Base-by-base conservation (phyloP, 1,284 basidiomycete genomes). In the Apiotrichum sp. region DNA sequence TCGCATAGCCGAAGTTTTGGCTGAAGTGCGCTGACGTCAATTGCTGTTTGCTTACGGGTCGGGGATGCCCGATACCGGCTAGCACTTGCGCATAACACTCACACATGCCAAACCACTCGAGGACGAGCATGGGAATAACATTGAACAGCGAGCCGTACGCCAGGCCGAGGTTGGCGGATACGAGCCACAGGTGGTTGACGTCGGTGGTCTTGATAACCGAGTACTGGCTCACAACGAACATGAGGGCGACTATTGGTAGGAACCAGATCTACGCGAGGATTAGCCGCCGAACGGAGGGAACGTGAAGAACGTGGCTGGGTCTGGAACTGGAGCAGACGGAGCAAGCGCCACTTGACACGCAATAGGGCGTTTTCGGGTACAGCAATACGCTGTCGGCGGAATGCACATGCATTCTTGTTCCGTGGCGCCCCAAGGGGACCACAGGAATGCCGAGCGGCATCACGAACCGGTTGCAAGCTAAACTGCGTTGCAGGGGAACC, bases 61-160 rank as follows among this genome's bases (percentile, higher is more conserved):
- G 22, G 22, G 22, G 22, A 22, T 22, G 22, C 22, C 22, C 22
- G 22, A 22, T 22, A 22, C 22, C 22, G 40, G 40, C 9, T 16
- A 41, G 10, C 9, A n/a, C 11, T n/a, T 8, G 40, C n/a, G 31
- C 5, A 11, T 36, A 8, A 4, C 10, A 80, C 82, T 64, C 60
- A 83, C 85, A 76, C 69, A 91, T 78, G 6, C 91, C 90, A 64
- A 93, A 93, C 87, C 87, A 91, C 65, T 93, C 91, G 32, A 93
- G 82, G 35, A 83, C 80, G 32, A 93, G 80, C 36, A 86, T 86
- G 0, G 90, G 89, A 65, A 83, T 80, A 13, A 88, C 76, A 4
- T 88, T 88, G 65, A 90, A 93, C 53, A 88, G 76, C 33, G 83
- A 82, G 2, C 90, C 90, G 63, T 93, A 89, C 0, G 86, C 83